Conservation (phyloP, 2,329 filamentous ascomycete genomes). For the Pleoardoris graminearum region DNA sequence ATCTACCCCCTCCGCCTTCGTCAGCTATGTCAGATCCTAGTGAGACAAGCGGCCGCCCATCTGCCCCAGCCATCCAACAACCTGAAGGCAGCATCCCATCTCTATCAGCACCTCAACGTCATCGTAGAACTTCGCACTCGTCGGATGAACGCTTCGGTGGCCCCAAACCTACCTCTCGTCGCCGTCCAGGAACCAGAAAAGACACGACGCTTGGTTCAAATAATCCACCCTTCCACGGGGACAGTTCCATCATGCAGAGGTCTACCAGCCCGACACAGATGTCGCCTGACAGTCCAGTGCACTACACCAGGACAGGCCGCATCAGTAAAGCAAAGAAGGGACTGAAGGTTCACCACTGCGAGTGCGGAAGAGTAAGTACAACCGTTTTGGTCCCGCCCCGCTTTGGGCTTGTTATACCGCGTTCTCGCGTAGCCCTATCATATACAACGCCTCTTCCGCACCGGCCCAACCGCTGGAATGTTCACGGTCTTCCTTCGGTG, state of each 20-base stretch:
- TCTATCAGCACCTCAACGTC: conserved; percentile 22
- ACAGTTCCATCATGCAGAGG: conserved; percentile 38
- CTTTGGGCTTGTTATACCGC: conserved; percentile 8
- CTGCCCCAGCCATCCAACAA: conserved; percentile 29
- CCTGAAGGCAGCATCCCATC: conserved; percentile 22
- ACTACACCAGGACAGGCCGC: conserved; percentile 52
- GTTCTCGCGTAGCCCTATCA: conserved; percentile 9
- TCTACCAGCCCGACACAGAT: conserved; percentile 39
- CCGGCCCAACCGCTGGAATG: background rate
- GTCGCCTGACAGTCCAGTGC: conserved; percentile 35
- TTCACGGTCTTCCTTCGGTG: background rate
- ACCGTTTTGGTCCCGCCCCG: background rate
- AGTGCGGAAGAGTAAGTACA: conserved; percentile 52
- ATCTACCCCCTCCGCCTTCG: conserved; percentile 37
- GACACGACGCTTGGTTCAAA: conserved; percentile 28
- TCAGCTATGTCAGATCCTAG: conserved; percentile 39
- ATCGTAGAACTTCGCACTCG: conserved; percentile 28
- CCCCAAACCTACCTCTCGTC: conserved; percentile 28
- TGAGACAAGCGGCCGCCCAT: conserved; percentile 40
- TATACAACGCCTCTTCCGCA: conserved; percentile 13
- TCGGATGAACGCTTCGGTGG: conserved; percentile 31
- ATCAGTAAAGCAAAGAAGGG: conserved; percentile 55
- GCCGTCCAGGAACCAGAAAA: conserved; percentile 31
- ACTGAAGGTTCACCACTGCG: conserved; percentile 50
- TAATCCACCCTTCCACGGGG: conserved; percentile 33